Base-by-base conservation (phyloP, 306 rosid genomes). In the Dicorynia guianensis region DNA sequence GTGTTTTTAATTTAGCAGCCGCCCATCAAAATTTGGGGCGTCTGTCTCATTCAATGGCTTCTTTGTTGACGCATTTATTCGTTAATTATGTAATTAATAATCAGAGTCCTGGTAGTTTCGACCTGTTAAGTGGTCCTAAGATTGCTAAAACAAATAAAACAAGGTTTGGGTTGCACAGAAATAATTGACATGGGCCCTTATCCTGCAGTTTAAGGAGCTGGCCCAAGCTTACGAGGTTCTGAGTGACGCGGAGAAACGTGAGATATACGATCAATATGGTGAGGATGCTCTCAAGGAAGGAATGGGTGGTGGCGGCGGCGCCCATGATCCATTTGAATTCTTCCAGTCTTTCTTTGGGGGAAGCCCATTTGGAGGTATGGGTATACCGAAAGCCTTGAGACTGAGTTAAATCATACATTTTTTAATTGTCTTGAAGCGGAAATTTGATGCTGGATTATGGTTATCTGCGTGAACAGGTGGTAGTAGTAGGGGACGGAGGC, bases 231-330 rank as follows among this genome's bases (percentile, higher is more conserved):
- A 94, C 35, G 97, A 94, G 85, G 97, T 94, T 69, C 77, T 94
- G 60, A 90, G 95, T 70, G 98, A 93, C 56, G 97, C 98, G 12
- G 98, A 91, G 80, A 93, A 93, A 77, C 98, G 98, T 70, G 97
- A 93, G 76, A 81, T 93, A 67, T 93, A 93, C 66, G 98, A 93
- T 76, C 92, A 86, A 35, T 93, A 91, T 56, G 98, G 98, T 19
- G 98, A 94, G 74, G 98, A 94, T 52, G 98, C 96, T 4, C 97
- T 94, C 18, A 94, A 94, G 90, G 97, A 94, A 86, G 98, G 98
- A 87, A 85, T 92, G 97, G 98, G 96, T 11, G 98, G 90, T 20
- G 96, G 95, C 6, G 95, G 96, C 3, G 98, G 93, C 0, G 98
- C 89, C 65, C 97, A 90, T 5, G 97, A 91, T n/a, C 98, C 98